Evolutionary conservation across 805 yeast species (phyloP).

Genomic region (Cyberlindnera maclurae): DNA sequence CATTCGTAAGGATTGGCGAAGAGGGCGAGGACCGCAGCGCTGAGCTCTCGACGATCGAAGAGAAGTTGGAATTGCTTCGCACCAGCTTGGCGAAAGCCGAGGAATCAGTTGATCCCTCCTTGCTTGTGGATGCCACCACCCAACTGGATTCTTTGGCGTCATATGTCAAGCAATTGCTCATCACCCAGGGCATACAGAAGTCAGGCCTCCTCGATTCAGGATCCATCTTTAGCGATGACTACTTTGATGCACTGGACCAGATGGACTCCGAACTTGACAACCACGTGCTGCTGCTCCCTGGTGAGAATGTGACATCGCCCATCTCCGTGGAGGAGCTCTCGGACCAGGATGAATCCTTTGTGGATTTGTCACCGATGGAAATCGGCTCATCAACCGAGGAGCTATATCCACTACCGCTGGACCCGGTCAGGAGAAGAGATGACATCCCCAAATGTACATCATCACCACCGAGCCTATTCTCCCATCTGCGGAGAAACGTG

Average conservation of each 20-base stretch:
- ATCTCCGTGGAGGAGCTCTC: conserved; percentile 20
- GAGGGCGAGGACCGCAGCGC: background rate
- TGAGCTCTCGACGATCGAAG: conserved; percentile 1
- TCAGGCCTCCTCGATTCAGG: conserved; percentile 16
- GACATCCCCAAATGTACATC: conserved; percentile 53
- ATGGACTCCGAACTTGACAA: conserved; percentile 32
- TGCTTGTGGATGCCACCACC: background rate
- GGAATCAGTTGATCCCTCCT: background rate
- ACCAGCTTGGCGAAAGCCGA: background rate
- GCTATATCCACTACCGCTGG: conserved; percentile 65
- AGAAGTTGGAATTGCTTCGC: conserved; percentile 4
- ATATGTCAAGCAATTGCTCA: conserved; percentile 8
- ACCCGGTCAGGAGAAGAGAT: conserved; percentile 38
- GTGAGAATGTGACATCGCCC: conserved; percentile 4
- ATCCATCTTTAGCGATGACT: conserved; percentile 38
- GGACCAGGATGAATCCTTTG: conserved; percentile 17
- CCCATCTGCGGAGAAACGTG: conserved; percentile 79
- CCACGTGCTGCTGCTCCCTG: conserved; percentile 18
- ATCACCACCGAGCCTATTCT: conserved; percentile 75
- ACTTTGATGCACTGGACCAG: conserved; percentile 51
- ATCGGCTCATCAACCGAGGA: conserved; percentile 19
- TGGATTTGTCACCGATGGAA: conserved; percentile 1
- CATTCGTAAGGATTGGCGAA: conserved; percentile 1
- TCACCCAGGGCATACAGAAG: conserved; percentile 1
- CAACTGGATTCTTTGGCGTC: conserved; percentile 6